These are phyloP conservation scores for Myxozyma sirexii DNA, from an alignment of 805 yeast genomes.

Conservation along the genomic window DNA sequence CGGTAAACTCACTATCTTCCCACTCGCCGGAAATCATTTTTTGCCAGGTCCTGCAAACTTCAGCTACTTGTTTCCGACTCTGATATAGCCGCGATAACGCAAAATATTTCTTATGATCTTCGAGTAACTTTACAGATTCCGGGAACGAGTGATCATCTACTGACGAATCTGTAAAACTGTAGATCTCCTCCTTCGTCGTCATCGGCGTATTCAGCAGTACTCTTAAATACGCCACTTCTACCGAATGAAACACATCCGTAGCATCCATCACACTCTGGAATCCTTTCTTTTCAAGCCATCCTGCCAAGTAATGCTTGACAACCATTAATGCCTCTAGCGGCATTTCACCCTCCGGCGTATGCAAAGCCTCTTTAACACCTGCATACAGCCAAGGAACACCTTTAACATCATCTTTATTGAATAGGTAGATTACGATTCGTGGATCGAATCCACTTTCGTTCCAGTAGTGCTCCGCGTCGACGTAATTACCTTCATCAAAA, in stretches of 20 bases:
- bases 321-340: constrained; percentile 32
- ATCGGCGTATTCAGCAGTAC: constrained; percentile 34
- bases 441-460: constrained; percentile 44
- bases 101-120: constrained; percentile 34
- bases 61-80: constrained; percentile 32
- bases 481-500: constrained; percentile 36
- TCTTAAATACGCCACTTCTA: constrained; percentile 41
- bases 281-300: constrained; percentile 41
- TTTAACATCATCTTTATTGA: constrained; percentile 32
- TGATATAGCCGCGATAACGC: constrained; percentile 41
- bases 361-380: constrained; percentile 37
- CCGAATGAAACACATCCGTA: constrained; percentile 36
- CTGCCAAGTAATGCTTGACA: constrained; percentile 36
- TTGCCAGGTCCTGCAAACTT: constrained; percentile 39
- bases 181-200: constrained; percentile 36
- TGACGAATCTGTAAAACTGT: constrained; percentile 37
- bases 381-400: constrained; percentile 40
- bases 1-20: constrained; percentile 34
- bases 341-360: constrained; percentile 19
- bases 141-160: constrained; percentile 36
- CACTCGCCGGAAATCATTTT: constrained; percentile 38
- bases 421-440: constrained; percentile 40
- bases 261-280: constrained; percentile 39
- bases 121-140: constrained; percentile 36
- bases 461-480: constrained; percentile 43